Evolutionary conservation across 139 green algal species (phyloP).

Genomic region (Asterochloris erici): DNA sequence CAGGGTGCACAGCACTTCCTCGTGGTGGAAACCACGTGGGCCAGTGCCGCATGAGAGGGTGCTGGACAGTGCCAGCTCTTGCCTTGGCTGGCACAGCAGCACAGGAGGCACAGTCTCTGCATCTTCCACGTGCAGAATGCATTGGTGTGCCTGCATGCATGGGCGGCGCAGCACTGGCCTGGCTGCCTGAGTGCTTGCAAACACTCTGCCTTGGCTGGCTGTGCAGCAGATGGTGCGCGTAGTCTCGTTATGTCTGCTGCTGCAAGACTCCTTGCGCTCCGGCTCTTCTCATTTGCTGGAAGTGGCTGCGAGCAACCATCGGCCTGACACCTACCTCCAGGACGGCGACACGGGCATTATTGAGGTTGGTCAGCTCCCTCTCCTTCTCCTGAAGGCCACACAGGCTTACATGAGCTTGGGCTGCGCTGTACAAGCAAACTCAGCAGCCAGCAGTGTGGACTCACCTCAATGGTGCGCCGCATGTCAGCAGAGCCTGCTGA

Average conservation of each 20-base stretch:
- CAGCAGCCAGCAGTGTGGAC: background rate
- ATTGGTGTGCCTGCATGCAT: background rate
- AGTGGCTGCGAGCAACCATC: background rate
- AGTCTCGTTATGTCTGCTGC: background rate
- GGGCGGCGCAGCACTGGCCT: background rate
- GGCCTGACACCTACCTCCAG: background rate
- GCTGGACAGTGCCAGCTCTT: background rate
- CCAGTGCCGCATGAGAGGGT: background rate
- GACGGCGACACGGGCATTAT: slow-evolving; percentile 1
- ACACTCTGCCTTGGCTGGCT: background rate
- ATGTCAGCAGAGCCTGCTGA: slow-evolving; percentile 7
- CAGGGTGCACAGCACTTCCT: no score
- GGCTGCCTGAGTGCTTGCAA: background rate
- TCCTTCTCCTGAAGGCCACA: slow-evolving; percentile 10
- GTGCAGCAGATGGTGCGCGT: no score
- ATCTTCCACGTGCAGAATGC: no score
- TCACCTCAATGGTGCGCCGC: slow-evolving; percentile 12
- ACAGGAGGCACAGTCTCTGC: background rate
- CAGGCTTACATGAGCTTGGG: no score
- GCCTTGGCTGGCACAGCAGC: no score
- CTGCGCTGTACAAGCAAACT: background rate
- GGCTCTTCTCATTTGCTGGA: background rate
- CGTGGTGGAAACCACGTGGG: background rate
- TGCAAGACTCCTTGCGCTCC: background rate
- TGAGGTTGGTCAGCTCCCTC: slow-evolving; percentile 9